Evolutionary conservation across 1,284 basidiomycete genomes (phyloP), one percentile per base, ranked within the genome.

Genomic region (Schizopora paradoxa): DNA sequence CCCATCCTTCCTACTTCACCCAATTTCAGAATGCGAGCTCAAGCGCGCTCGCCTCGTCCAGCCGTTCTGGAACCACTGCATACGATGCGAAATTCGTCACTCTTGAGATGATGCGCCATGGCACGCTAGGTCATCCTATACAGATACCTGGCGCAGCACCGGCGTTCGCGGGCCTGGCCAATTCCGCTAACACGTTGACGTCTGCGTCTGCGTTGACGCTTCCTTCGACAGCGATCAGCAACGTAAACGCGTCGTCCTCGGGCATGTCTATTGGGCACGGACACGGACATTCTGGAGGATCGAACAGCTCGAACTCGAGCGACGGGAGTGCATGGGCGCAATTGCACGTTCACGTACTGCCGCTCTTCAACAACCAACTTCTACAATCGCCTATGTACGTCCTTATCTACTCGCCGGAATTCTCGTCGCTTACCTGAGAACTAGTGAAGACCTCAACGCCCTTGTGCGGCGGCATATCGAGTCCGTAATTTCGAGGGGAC

Each of bases 331-430:
- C 89, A 7, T 94, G 91, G 91, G 77, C 80, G 45, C 70, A 79
- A 33, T 67, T 96, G 16, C 90, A 93, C 59, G 81, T 94, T 19
- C 80, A 90, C 59, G 81, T 96, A 5, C 67, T 97, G 8, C 92
- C 92, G 0, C 66, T 96, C 5, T 96, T 94, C 69, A 96, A 96
- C 46, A 88, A 91, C 34, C 90, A 95, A 58, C 84, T 86, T 2
- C 73, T 96, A n/a, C 77, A 83, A 54, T 78, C 85, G 32, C 86
- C 91, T 23, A 90, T 98, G 85, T 84, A 56, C 16, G 7, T 11
- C 5, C 21, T 22, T 18, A 8, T 14, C 16, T 28, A 22, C n/a
- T 29, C 28, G 22, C 13, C 41, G 19, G 10, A 34, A 31, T 44
- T 34, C 21, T n/a, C 28, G 5, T 32, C 16, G 37, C 37, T n/a